These are phyloP conservation scores for Aspergillus sergii DNA, from an alignment of 2,329 filamentous ascomycete genomes.

Conservation along the genomic window DNA sequence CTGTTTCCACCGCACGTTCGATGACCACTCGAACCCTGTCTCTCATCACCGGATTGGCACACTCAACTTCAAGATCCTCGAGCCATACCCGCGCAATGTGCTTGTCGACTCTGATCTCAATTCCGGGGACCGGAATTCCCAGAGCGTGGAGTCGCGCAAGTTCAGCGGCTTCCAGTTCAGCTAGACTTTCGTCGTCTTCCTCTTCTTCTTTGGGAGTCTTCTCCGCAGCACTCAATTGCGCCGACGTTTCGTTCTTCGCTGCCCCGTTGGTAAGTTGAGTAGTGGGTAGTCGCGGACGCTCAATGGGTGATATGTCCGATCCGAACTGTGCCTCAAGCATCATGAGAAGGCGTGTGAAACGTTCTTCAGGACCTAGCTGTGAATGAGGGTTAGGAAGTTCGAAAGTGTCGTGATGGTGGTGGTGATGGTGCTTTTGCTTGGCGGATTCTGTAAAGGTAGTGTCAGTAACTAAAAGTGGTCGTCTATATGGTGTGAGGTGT, in stretches of 20 bases:
- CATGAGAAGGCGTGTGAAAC: constrained; percentile 83
- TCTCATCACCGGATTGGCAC: constrained; percentile 72
- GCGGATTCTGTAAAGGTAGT: constrained; percentile 53
- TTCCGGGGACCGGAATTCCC: constrained; percentile 87
- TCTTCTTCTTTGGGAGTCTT: constrained; percentile 32
- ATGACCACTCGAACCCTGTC: constrained; percentile 88
- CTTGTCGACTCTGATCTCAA: constrained; percentile 86
- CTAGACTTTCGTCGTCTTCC: constrained; percentile 49
- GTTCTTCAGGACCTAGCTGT: constrained; percentile 70
- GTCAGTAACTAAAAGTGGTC: constrained; percentile 17
- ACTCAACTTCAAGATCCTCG: constrained; percentile 89
- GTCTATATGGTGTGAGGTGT: background rate
- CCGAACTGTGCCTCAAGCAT: constrained; percentile 98
- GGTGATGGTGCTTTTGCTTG: constrained; percentile 57
- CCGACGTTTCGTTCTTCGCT: constrained; percentile 17
- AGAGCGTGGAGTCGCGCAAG: constrained; percentile 77
- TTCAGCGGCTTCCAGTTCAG: constrained; percentile 65
- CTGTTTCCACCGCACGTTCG: constrained; percentile 84
- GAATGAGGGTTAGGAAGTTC: constrained; percentile 71
- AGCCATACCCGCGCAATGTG: constrained; percentile 88
- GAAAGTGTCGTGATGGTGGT: constrained; percentile 47
- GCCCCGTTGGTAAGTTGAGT: constrained; percentile 22
- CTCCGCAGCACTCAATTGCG: constrained; percentile 7
- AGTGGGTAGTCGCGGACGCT: constrained; percentile 55
- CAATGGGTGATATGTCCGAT: constrained; percentile 78